These are phyloP conservation scores for Bipolaris sorokiniana DNA, from an alignment of 2,329 filamentous ascomycete genomes.

Conservation along the genomic window DNA sequence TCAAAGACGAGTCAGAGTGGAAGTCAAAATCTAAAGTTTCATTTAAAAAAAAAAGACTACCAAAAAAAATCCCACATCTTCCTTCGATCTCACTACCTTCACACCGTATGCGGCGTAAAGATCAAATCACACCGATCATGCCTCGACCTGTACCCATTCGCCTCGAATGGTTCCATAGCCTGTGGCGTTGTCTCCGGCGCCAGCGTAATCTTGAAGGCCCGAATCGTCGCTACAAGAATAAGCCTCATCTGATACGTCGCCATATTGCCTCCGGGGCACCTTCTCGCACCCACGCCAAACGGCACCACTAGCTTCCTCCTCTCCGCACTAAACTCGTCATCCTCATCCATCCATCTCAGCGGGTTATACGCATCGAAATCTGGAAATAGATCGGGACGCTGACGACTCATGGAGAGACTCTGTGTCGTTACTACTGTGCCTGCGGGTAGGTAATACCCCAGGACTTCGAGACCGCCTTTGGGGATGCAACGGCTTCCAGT, in stretches of 20 bases:
- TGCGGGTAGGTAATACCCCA: constrained; percentile 24
- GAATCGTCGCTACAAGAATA: constrained; percentile 24
- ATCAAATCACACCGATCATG: constrained; percentile 29
- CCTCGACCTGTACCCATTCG: constrained; percentile 26
- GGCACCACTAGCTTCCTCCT: constrained; percentile 22
- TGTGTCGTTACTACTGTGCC: constrained; percentile 27
- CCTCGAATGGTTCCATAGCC: constrained; percentile 29
- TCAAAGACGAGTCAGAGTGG: too few species aligned
- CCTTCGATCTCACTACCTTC: not conserved
- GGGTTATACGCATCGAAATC: constrained; percentile 28
- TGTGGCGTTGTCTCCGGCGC: constrained; percentile 28
- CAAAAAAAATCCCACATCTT: too few species aligned
- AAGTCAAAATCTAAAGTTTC: too few species aligned
- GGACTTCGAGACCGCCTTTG: constrained; percentile 20
- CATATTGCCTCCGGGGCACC: constrained; percentile 32
- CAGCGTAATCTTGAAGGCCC: constrained; percentile 22
- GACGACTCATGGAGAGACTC: constrained; percentile 27
- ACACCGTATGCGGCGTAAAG: constrained; percentile 16
- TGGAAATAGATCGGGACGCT: constrained; percentile 28
- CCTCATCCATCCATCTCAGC: constrained; percentile 20
- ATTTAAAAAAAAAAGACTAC: too few species aligned
- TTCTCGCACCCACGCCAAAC: constrained; percentile 26
- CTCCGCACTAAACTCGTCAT: constrained; percentile 21
- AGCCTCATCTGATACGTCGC: constrained; percentile 30
- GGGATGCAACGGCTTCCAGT: constrained; percentile 29